These are phyloP conservation scores for Nicotiana tabacum DNA, from an alignment of 257 asterid genomes.

Conservation along the genomic window DNA sequence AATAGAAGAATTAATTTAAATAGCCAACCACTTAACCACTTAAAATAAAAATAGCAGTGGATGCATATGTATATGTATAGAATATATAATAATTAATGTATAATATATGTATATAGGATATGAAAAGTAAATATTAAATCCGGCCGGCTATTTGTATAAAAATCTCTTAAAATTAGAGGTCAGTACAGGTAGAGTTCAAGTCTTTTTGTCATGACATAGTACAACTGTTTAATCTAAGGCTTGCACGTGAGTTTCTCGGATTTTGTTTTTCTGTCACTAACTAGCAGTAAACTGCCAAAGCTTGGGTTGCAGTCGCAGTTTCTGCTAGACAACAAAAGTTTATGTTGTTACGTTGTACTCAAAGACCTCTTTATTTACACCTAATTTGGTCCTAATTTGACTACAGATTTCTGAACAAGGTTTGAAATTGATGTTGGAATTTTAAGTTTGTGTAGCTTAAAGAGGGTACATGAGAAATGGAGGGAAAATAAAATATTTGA, in stretches of 20 bases:
- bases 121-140: no score
- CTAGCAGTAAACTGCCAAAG: not conserved
- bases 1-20: no score
- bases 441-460: no score
- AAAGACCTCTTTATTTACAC: not conserved
- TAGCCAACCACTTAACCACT: no score
- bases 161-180: not conserved
- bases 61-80: no score
- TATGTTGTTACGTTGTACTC: not conserved
- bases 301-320: not conserved
- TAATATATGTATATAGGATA: no score
- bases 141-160: no score
- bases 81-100: no score
- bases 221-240: not conserved
- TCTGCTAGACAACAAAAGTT: not conserved
- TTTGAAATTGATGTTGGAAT: not conserved
- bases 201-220: not conserved
- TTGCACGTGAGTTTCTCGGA: not conserved
- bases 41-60: no score
- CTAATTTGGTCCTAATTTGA: not conserved
- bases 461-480: no score
- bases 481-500: no score
- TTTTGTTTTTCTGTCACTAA: not conserved
- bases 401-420: not conserved
- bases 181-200: not conserved